Conservation (phyloP, 2,329 filamentous ascomycete genomes). For the Nemania abortiva region DNA sequence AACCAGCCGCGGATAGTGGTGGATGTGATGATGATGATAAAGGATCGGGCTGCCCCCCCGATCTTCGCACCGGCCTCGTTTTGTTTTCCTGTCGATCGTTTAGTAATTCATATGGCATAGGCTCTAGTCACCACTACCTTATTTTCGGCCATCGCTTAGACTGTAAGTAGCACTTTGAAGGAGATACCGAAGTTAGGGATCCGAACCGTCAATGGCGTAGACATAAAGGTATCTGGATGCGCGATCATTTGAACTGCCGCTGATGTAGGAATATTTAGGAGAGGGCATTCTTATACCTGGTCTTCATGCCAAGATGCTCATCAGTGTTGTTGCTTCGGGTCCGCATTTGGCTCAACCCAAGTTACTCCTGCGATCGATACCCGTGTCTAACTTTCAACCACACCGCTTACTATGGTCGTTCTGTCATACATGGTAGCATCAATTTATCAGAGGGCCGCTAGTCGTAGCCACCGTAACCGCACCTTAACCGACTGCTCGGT, state of each 20-base stretch:
- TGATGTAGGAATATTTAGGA: neutral
- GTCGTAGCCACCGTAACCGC: constrained; percentile 8
- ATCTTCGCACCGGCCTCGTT: neutral
- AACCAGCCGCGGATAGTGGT: neutral
- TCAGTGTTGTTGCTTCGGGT: neutral
- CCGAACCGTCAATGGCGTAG: neutral
- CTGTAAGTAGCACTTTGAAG: neutral
- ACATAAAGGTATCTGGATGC: neutral
- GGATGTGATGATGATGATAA: neutral
- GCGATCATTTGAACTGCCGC: neutral
- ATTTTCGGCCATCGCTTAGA: neutral
- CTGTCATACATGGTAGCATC: neutral
- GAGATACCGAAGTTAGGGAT: neutral
- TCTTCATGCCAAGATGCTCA: neutral
- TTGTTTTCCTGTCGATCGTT: constrained; percentile 1
- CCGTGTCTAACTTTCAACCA: neutral
- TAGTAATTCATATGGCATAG: neutral
- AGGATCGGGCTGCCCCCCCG: neutral
- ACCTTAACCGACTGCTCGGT: neutral
- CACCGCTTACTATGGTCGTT: neutral
- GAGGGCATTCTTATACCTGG: constrained; percentile 8
- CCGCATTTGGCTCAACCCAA: neutral
- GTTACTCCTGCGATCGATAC: neutral
- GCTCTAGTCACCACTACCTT: neutral
- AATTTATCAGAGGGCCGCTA: neutral